phyloP scores from a whole-genome alignment of 2,329 filamentous ascomycete genomes.

The Pyrenochaeta sp. region DNA sequence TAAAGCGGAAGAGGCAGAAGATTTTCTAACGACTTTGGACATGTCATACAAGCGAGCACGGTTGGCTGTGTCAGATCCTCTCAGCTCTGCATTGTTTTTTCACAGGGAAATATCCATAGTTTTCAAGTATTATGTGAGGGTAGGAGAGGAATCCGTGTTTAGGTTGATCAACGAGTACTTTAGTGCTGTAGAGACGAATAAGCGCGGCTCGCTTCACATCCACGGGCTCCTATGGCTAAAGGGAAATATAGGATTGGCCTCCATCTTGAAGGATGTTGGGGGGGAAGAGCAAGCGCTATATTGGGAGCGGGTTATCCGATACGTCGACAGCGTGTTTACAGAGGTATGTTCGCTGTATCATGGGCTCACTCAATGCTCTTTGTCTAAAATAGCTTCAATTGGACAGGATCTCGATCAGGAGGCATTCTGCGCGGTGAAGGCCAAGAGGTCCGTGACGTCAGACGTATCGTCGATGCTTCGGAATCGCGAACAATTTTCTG shows the following conservation, averaged over 20 bases:
- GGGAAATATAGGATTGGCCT: background rate
- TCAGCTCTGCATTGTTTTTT: conserved; percentile 1
- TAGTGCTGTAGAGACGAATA: conserved; percentile 4
- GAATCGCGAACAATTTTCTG: conserved; percentile 1
- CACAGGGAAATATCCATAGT: conserved; percentile 3
- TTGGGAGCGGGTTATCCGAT: background rate
- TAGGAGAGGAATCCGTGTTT: conserved; percentile 5
- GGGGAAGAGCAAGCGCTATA: background rate
- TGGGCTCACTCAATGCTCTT: no score
- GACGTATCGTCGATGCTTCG: background rate
- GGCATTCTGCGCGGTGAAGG: background rate
- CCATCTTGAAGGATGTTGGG: background rate
- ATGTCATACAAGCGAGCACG: conserved; percentile 1
- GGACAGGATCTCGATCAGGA: conserved; percentile 1
- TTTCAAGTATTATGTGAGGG: conserved; percentile 4
- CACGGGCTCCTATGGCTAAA: conserved; percentile 3
- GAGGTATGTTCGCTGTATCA: no score
- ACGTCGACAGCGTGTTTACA: conserved; percentile 1
- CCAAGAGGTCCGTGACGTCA: background rate
- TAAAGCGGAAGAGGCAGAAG: background rate
- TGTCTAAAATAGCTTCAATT: background rate
- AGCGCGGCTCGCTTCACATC: conserved; percentile 2
- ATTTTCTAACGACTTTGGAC: background rate
- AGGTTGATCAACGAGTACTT: conserved; percentile 1
- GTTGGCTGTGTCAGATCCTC: background rate